Base-by-base conservation (phyloP, 192 early-diverging fungal genomes). In the Gamsiella multidivaricata region DNA sequence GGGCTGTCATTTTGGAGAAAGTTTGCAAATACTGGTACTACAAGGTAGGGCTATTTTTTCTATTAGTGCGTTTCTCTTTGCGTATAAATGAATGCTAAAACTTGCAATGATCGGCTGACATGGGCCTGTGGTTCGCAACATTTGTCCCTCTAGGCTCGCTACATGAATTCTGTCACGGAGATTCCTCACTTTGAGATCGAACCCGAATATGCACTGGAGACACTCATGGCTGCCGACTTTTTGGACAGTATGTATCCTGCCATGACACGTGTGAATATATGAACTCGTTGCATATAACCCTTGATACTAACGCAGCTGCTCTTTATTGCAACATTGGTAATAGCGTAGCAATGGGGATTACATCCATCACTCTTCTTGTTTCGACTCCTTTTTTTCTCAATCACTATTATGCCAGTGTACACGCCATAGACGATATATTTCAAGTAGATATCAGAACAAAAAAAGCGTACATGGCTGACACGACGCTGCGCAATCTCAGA, bases 161-260 rank as follows among this genome's bases (percentile, higher is more conserved):
- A 78, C 31, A 46, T 56, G 22, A 78, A 78, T 29, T 78, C 82
- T 66, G n/a, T 84, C 67, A 83, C 82, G 25, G 93, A 95, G 57
- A 91, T 95, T 26, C 96, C 97, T 42, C 93, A 95, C 68, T 98
- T 98, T 76, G 79, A 82, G 20, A 94, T 99, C 62, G 93, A 97
- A 14, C 88, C 94, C 20, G 92, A 97, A 69, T 85, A 95, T 18
- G 93, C 93, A 0, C 78, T 97, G 55, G 97, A 99, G 70, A 86
- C 96, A 18, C 69, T 99, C 41, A 96, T 96, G 94, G 95, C 94
- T 20, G 93, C 96, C 1, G 96, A 99, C 79, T 99, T 96, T 70
- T 76, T 99, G 54, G 97, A 98, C 70, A 95, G 94, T 82, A 93
- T 82, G 79, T 51, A 8, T 42, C 26, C 29, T 18, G 5, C 5